Percentiles rank a stretch among this genome's conserved stretches.
These are phyloP conservation scores for Parsonsia alboflavescens DNA, from an alignment of 257 asterid genomes.

Conservation along the genomic window DNA sequence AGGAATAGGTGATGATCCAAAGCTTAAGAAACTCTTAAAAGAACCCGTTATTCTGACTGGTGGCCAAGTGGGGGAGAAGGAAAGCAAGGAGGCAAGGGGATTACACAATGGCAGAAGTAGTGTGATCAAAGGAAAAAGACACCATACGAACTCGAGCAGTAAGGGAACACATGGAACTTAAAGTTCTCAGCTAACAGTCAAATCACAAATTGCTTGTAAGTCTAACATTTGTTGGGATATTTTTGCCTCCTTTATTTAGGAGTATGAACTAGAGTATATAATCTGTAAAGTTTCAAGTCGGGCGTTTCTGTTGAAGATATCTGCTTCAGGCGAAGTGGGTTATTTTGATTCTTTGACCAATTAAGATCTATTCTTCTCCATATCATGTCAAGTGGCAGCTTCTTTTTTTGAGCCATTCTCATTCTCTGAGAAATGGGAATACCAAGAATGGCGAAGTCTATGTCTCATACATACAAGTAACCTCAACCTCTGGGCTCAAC, in stretches of 20 bases:
- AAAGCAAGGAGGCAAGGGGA: slow-evolving; percentile 26
- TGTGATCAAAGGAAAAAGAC: slow-evolving; percentile 13
- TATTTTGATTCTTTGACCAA: background rate
- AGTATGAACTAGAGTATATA: too few relatives aligned
- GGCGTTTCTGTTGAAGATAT: background rate
- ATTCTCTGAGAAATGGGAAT: background rate
- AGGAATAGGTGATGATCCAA: slow-evolving; percentile 43
- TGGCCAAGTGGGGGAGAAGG: slow-evolving; percentile 18
- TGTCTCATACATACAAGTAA: background rate
- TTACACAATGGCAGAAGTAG: slow-evolving; percentile 19
- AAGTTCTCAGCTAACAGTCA: background rate
- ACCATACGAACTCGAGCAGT: slow-evolving; percentile 18
- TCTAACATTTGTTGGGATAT: background rate
- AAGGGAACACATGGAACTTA: slow-evolving; percentile 7
- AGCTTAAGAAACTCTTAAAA: slow-evolving; percentile 53
- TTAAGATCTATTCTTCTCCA: background rate
- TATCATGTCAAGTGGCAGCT: background rate
- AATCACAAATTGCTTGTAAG: background rate
- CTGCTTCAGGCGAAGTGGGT: too few relatives aligned
- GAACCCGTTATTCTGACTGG: slow-evolving; percentile 20
- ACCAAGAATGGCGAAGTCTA: background rate
- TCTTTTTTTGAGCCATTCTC: background rate
- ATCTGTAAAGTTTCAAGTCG: too few relatives aligned
- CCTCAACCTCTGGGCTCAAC: background rate
- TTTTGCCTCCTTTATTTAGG: background rate